Evolutionary conservation across 1,139 yeast species (phyloP), one percentile per base, ranked within the genome.

Genomic region (Debaryomyces robertsiae): DNA sequence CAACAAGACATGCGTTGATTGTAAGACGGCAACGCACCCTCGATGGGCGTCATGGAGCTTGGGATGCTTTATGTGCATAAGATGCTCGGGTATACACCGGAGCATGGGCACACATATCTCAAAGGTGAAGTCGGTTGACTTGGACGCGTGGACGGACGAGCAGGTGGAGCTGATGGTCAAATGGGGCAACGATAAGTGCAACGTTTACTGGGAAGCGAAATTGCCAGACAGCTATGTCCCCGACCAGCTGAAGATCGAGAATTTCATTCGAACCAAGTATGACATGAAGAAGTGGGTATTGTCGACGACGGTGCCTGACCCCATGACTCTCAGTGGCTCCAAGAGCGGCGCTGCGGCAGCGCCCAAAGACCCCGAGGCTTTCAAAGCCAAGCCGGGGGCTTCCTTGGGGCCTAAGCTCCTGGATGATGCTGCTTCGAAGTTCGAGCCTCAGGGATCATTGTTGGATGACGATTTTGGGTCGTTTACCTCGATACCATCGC

Each of bases 41-140:
- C 74, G 98, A 41, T 93, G 98, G 98, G 96, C 98, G 9, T 84
- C 95, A 16, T 93, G 98, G 97, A 89, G 84, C 53, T 65, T 93
- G 44, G 98, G 98, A 23, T 81, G 95, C 45, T 91, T 93, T 56
- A 77, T 93, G 33, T 93, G 98, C 63, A 93, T 93, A 46, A 57
- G 79, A 46, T 93, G 98, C 65, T 90, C 97, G 1, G 98, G 98
- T 3, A 85, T 91, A 48, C 98, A 93, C 61, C 76, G 98, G 59
- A 81, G 94, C 42, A 82, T 93, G 84, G 98, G 98, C 2, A 90
- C 97, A 0, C 98, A 93, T 63, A 88, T 91, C 38, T 81, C 89
- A 11, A 74, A 83, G 54, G 95, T 87, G 35, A 87, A 86, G 59
- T 85, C 95, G 4, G 94, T 93, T 35, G 98, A 93, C 67, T 75